Evolutionary conservation across 2,329 filamentous ascomycete species (phyloP).

Genomic region (Exserohilum turcica): DNA sequence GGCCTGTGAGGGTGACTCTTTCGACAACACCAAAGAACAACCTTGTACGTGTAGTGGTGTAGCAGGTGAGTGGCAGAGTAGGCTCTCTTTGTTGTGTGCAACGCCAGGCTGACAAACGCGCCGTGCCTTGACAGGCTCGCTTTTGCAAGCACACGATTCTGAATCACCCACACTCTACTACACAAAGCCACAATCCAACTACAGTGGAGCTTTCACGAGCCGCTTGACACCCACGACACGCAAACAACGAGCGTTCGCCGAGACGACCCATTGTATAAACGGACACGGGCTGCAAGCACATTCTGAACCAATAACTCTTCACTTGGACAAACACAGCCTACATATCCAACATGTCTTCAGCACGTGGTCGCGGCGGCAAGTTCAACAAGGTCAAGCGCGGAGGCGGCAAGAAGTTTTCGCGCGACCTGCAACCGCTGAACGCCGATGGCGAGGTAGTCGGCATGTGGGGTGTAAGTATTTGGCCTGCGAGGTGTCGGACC

Average conservation of each 20-base stretch:
- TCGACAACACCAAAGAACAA: slow-evolving; percentile 7
- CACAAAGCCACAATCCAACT: slow-evolving; percentile 10
- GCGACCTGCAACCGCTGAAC: slow-evolving; percentile 85
- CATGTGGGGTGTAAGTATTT: slow-evolving; percentile 75
- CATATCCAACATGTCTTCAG: slow-evolving; percentile 57
- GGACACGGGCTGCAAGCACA: slow-evolving; percentile 4
- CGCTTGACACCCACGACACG: slow-evolving; percentile 8
- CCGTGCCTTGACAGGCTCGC: slow-evolving; percentile 13
- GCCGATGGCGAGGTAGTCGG: slow-evolving; percentile 85
- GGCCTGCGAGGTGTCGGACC: background rate
- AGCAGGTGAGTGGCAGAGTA: slow-evolving; percentile 5
- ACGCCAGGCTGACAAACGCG: slow-evolving; percentile 18
- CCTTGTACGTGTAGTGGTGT: background rate
- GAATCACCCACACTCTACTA: slow-evolving; percentile 3
- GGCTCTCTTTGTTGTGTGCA: background rate
- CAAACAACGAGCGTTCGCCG: background rate
- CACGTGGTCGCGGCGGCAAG: slow-evolving; percentile 84
- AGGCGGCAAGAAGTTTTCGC: slow-evolving; percentile 95
- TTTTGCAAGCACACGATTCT: slow-evolving; percentile 14
- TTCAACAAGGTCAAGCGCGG: slow-evolving; percentile 92
- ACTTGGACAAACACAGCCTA: slow-evolving; percentile 13
- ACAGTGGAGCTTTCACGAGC: background rate
- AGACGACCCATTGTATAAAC: slow-evolving; percentile 1
- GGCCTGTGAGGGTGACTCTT: slow-evolving; percentile 16
- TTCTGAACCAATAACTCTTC: slow-evolving; percentile 1